Evolutionary conservation across 129 eudicot species (phyloP).

Genomic region (Pittosporum tobira): DNA sequence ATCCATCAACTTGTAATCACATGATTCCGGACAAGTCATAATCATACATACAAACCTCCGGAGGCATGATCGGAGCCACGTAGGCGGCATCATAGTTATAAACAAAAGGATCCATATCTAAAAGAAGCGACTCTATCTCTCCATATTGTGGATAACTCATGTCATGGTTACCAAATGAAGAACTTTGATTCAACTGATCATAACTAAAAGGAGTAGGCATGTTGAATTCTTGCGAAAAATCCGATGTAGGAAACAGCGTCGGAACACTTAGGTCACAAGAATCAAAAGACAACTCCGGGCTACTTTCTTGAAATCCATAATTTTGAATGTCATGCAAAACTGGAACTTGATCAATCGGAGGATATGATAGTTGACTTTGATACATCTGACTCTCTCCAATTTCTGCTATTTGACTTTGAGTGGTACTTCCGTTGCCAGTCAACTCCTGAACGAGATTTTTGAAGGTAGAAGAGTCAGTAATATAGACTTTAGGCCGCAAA

Average conservation of each 20-base stretch:
- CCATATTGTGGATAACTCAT: slow-evolving; percentile 6
- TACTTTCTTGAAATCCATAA: slow-evolving; percentile 14
- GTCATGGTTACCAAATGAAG: too few relatives aligned
- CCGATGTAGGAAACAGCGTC: neutral
- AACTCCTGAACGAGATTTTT: slow-evolving; percentile 58
- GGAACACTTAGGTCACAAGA: slow-evolving; percentile 7
- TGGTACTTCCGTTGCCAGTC: slow-evolving; percentile 36
- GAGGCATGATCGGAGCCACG: slow-evolving; percentile 6
- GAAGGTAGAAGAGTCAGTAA: slow-evolving; percentile 53
- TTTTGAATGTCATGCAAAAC: slow-evolving; percentile 1
- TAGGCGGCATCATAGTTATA: slow-evolving; percentile 1
- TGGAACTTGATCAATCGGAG: slow-evolving; percentile 8
- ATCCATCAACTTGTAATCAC: neutral
- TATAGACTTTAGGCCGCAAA: slow-evolving; percentile 45
- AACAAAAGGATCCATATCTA: slow-evolving; percentile 22
- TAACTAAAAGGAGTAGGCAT: neutral
- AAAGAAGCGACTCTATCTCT: slow-evolving; percentile 20
- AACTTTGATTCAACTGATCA: neutral
- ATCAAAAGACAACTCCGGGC: slow-evolving; percentile 16
- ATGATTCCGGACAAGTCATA: slow-evolving; percentile 17
- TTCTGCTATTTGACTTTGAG: too few relatives aligned
- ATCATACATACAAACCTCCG: slow-evolving; percentile 19
- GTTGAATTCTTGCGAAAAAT: slow-evolving; percentile 1
- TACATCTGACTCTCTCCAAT: too few relatives aligned
- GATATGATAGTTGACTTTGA: too few relatives aligned